A percentile compares a stretch with the other conserved stretches of the same genome.
These are phyloP conservation scores for Aspergillus bombycis DNA, from an alignment of 2,329 filamentous ascomycete genomes.

Conservation along the genomic window DNA sequence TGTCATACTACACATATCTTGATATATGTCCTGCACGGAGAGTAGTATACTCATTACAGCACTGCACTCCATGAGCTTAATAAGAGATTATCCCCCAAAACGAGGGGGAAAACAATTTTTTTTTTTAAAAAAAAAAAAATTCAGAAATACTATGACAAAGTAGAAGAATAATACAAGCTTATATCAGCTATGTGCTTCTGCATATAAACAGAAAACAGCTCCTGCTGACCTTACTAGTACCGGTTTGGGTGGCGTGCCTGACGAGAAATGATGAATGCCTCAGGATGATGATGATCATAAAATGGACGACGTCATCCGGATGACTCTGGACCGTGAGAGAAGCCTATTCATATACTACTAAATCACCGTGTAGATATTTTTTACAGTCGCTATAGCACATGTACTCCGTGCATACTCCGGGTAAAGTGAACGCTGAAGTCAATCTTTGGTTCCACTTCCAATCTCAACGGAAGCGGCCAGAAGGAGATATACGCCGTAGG, in stretches of 20 bases:
- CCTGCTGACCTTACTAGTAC: no score
- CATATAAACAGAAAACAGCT: no score
- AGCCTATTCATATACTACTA: no score
- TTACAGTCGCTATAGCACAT: neutral
- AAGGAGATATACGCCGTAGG: slow-evolving; percentile 52
- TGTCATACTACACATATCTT: no score
- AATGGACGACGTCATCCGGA: neutral
- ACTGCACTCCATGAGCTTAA: neutral
- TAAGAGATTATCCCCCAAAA: neutral
- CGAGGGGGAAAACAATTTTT: no score
- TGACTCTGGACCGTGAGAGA: neutral
- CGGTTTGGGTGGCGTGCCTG: neutral
- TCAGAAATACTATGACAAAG: neutral
- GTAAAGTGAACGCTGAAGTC: neutral
- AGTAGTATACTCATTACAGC: no score
- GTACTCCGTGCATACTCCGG: neutral
- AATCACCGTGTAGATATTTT: neutral
- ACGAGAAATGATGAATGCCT: neutral
- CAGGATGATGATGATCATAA: neutral
- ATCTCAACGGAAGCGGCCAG: slow-evolving; percentile 36
- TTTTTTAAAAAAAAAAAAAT: no score
- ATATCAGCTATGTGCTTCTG: neutral
- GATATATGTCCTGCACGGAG: no score
- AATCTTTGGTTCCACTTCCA: slow-evolving; percentile 9
- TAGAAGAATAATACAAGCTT: neutral